These are phyloP conservation scores for Omphalotus olearius DNA, from an alignment of 1,284 basidiomycete species.

Conservation along the genomic window DNA sequence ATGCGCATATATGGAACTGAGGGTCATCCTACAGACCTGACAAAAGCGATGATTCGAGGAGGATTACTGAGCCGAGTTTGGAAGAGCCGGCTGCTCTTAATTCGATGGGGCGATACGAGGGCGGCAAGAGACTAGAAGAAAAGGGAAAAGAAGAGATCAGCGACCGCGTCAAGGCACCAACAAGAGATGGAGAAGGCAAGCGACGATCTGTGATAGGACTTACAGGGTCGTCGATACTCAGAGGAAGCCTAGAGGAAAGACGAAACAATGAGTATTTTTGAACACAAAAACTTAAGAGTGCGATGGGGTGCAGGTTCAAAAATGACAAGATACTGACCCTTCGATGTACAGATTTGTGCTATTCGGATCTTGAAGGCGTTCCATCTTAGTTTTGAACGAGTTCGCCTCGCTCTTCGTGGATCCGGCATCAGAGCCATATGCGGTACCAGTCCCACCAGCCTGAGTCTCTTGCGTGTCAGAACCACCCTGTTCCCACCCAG, in stretches of 20 bases:
- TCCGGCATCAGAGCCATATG: constrained; percentile 17
- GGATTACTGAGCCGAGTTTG: constrained; percentile 69
- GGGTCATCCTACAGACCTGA: constrained; percentile 42
- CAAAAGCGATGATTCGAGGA: constrained; percentile 72
- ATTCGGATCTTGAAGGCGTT: constrained; percentile 51
- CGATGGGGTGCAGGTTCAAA: not conserved
- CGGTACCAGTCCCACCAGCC: constrained; percentile 17
- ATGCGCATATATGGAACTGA: not conserved
- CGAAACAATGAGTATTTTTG: not conserved
- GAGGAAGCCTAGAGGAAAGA: constrained; percentile 42
- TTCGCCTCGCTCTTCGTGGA: not conserved
- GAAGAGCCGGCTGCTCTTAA: constrained; percentile 71
- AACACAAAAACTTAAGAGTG: constrained; percentile 10
- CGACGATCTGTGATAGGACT: constrained; percentile 14
- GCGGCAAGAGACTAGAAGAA: constrained; percentile 46
- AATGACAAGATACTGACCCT: constrained; percentile 37
- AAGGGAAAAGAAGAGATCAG: constrained; percentile 3
- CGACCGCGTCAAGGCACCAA: not conserved
- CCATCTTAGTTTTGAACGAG: constrained; percentile 70
- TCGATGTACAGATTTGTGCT: constrained; percentile 77
- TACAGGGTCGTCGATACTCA: constrained; percentile 50
- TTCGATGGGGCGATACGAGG: constrained; percentile 57
- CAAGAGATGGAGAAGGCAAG: not conserved
- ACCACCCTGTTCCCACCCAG: constrained; percentile 24
- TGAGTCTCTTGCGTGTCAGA: not conserved